Evolutionary conservation across 169 alveolate species (phyloP).

Genomic region (Eimeria maxima): DNA sequence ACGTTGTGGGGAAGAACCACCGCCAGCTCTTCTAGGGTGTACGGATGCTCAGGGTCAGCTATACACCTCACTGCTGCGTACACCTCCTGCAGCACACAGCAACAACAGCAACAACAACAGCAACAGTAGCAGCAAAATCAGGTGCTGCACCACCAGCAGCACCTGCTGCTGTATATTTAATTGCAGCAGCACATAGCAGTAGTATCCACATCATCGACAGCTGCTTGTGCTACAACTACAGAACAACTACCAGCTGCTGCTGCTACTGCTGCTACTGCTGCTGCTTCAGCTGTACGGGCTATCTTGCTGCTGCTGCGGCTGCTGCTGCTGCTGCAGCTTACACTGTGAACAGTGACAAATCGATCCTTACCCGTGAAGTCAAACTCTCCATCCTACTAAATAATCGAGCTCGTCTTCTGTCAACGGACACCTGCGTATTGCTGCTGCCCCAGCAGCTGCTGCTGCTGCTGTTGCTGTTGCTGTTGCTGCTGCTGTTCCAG

Average conservation of each 20-base stretch:
- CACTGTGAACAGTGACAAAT: neutral
- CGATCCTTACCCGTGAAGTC: constrained; percentile 47
- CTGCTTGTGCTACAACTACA: no score
- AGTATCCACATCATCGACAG: no score
- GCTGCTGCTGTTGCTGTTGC: neutral
- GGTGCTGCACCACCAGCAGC: neutral
- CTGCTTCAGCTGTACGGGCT: neutral
- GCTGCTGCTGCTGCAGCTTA: neutral
- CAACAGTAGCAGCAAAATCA: neutral
- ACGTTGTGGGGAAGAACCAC: constrained; percentile 94
- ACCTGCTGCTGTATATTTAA: neutral
- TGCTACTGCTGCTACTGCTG: neutral
- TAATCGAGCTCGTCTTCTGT: neutral
- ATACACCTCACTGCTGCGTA: constrained; percentile 95
- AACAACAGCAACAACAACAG: constrained; percentile 2
- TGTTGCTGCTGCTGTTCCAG: neutral
- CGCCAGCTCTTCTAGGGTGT: constrained; percentile 89
- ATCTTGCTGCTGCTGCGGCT: neutral
- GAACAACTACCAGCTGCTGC: no score
- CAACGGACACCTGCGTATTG: neutral
- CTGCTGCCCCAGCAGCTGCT: no score
- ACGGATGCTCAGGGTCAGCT: constrained; percentile 99
- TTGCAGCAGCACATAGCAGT: neutral
- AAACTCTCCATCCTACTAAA: constrained; percentile 1
- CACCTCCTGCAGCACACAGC: constrained; percentile 89